Conservation (phyloP, 192 early-diverging fungal genomes). For the Radiomyces spectabilis region DNA sequence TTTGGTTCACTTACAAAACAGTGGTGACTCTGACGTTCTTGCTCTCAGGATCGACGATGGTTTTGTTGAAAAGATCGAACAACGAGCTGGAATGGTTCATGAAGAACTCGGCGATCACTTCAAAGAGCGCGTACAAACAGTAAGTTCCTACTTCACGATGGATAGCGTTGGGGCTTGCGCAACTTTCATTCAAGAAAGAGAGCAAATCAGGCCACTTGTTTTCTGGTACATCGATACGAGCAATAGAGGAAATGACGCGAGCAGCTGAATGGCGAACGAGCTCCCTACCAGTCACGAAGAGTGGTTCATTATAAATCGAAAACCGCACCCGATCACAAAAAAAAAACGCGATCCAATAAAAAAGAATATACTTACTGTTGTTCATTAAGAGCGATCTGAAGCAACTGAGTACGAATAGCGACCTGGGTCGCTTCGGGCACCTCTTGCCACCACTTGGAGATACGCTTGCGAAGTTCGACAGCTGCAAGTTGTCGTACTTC, state of each 20-base stretch:
- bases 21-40: slow-evolving; percentile 74
- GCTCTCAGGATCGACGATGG: slow-evolving; percentile 80
- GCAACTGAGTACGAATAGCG: slow-evolving; percentile 56
- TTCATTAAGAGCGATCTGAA: slow-evolving; percentile 71
- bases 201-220: slow-evolving; percentile 75
- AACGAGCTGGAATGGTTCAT: slow-evolving; percentile 53
- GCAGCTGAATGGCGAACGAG: slow-evolving; percentile 72
- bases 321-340: too few relatives aligned
- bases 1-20: slow-evolving; percentile 40
- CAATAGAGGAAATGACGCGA: slow-evolving; percentile 86
- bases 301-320: too few relatives aligned
- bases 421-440: slow-evolving; percentile 47
- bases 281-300: too few relatives aligned
- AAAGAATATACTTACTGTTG: slow-evolving; percentile 41
- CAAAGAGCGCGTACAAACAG: slow-evolving; percentile 81
- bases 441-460: slow-evolving; percentile 69
- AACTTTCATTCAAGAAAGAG: slow-evolving; percentile 73
- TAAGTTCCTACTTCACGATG: slow-evolving; percentile 87
- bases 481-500: slow-evolving; percentile 82
- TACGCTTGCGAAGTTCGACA: slow-evolving; percentile 83
- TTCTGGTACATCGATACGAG: slow-evolving; percentile 70
- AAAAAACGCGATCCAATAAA: neutral
- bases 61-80: slow-evolving; percentile 65
- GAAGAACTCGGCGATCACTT: slow-evolving; percentile 71
- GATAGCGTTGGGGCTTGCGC: slow-evolving; percentile 57